Evolutionary conservation across 2,329 filamentous ascomycete genomes (phyloP), one percentile per base, ranked within the genome.

Genomic region (Graphilbum ipis-grandicollis): DNA sequence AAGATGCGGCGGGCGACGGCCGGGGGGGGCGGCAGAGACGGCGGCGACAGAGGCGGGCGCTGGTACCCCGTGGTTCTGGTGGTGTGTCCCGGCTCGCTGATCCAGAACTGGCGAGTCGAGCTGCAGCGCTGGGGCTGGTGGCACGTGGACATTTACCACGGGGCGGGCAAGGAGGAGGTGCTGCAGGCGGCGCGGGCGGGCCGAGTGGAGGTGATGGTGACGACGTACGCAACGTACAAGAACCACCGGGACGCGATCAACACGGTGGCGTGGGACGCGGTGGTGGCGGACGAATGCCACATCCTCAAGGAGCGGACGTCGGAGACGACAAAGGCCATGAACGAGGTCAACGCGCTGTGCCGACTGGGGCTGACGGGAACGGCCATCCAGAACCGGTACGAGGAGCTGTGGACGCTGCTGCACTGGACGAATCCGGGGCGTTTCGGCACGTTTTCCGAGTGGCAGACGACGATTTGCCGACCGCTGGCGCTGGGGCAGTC

Each of bases 361-460:
- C 73, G 90, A 25, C 86, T 98, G 42, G 90, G 90, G 0, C 64
- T 98, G 9, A 96, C 86, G 0, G 90, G 90, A 2, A 98, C 90
- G 0, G 88, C 88, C 0, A 94, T 98, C 32, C 90, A 98, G 52
- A 98, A 98, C 55, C 90, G 83, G 46, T 98, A 98, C 52, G 84
- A 94, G 51, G 90, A 98, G 54, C 66, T 98, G 1, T 98, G 88
- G 88, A 92, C 85, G 0, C 63, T 98, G 0, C 63, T 98, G 3
- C 93, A 98, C 52, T 98, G 90, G 90, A 86, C 85, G 0, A 90
- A 92, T 47, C 90, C 90, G 0, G 88, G 85, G 0, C 58, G 66
- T 33, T 69, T 76, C 38, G 71, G 70, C 14, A 64, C 63, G 1
- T 49, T 80, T 9, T 60, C 68, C 5, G 79, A 81, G 31, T 98